Evolutionary conservation across 2,329 filamentous ascomycete species (phyloP).

Genomic region (Lachnellula cervina): DNA sequence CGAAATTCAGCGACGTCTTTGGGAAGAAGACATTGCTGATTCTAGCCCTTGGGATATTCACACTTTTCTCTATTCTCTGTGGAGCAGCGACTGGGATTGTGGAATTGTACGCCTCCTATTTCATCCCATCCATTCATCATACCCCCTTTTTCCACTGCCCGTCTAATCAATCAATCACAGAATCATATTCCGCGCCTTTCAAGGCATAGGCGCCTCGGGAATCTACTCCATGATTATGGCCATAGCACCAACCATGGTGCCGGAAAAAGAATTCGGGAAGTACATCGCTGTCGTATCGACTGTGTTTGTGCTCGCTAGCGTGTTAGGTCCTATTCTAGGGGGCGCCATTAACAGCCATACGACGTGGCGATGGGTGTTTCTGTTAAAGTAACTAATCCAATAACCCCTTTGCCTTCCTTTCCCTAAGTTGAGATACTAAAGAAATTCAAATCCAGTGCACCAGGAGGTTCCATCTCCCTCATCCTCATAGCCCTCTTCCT

Average conservation of each 20-base stretch:
- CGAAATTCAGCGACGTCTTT: constrained; percentile 17
- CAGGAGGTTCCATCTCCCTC: constrained; percentile 2
- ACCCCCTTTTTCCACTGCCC: constrained; percentile 14
- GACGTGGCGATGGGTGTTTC: constrained; percentile 30
- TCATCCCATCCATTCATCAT: no score
- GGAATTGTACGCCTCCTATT: constrained; percentile 1
- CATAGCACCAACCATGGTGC: constrained; percentile 45
- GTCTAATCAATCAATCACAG: not conserved
- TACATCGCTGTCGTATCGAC: constrained; percentile 23
- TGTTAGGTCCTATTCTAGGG: constrained; percentile 30
- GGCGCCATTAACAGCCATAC: constrained; percentile 32
- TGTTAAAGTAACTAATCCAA: constrained; percentile 5
- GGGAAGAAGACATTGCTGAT: constrained; percentile 8
- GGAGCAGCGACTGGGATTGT: constrained; percentile 3
- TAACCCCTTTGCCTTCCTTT: not conserved
- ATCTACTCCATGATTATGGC: constrained; percentile 42
- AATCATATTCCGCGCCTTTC: constrained; percentile 16
- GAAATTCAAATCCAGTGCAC: not conserved
- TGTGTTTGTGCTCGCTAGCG: constrained; percentile 8
- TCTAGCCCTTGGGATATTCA: constrained; percentile 6
- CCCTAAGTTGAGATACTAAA: not conserved
- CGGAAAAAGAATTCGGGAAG: constrained; percentile 41
- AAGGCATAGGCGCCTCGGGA: constrained; percentile 45
- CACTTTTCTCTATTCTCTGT: constrained; percentile 9
- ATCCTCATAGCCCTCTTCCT: constrained; percentile 1